Evolutionary conservation across 257 asterid species (phyloP), one percentile per base, ranked within the genome.

Genomic region (Solanum lycopersicoides): DNA sequence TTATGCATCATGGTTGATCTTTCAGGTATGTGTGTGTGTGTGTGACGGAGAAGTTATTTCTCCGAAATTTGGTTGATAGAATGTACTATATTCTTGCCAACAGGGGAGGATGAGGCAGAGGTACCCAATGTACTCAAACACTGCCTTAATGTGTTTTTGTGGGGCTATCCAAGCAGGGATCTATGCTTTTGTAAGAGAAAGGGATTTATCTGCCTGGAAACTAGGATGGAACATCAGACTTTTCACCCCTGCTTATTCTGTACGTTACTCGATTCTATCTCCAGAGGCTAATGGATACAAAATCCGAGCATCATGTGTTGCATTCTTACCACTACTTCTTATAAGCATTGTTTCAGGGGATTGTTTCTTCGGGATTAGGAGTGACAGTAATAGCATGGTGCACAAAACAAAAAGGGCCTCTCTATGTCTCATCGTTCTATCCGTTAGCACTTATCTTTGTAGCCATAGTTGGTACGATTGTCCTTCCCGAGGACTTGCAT

Each of bases 151-250:
- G 86, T 83, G 91, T 34, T 83, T 90, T 65, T 84, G 25, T 45
- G 88, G 92, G 39, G 88, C 90, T 53, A 86, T 90, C 39, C 88
- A 88, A 44, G 71, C 92, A 13, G 90, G 85, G 35, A 63, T 85
- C 32, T 89, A 86, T 47, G 90, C 90, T 16, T 53, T 88, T 44
- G 85, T 75, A 4, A 63, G 77, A 0, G 92, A 92, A 66, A 86
- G 86, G n/a, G 66, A 60, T 60, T 76, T 39, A 77, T 39, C 83
- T 7, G 89, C 88, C 59, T 92, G 93, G 94, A 90, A 79, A 84
- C 89, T 92, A 12, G 94, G 94, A 25, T 89, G 91, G 91, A 69
- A 92, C 53, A 85, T 89, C 39, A 90, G 86, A 76, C 90, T 92
- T 69, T 25, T 91, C 12, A 74, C 91, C 12, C 86, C 87, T 80